phyloP scores from a whole-genome alignment of 495 filamentous ascomycete genomes.

The Annulohypoxylon bovei region DNA sequence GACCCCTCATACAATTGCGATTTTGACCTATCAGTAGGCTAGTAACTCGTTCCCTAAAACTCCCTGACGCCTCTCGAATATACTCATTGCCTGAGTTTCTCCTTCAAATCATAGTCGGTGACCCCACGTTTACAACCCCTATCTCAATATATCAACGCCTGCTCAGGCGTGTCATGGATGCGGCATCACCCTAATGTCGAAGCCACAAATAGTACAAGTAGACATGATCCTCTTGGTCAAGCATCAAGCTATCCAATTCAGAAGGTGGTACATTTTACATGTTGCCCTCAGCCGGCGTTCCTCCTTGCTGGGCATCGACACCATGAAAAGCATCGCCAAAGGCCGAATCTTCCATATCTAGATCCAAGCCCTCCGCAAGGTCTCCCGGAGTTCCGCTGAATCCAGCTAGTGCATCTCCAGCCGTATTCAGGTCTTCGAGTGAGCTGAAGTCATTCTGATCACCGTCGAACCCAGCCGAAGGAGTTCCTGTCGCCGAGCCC shows the following conservation, averaged over 20 bases:
- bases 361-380: constrained; percentile 53
- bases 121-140: background rate
- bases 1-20: background rate
- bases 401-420: constrained; percentile 58
- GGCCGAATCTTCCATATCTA: constrained; percentile 64
- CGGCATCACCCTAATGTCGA: background rate
- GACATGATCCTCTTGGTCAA: background rate
- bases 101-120: background rate
- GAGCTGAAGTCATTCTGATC: constrained; percentile 63
- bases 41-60: background rate
- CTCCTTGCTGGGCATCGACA: constrained; percentile 47
- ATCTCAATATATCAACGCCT: background rate
- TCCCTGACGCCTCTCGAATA: constrained; percentile 7
- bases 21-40: background rate
- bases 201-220: background rate
- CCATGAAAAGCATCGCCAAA: constrained; percentile 68
- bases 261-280: constrained; percentile 26
- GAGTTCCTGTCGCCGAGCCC: constrained; percentile 52
- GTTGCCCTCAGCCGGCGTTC: constrained; percentile 42
- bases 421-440: constrained; percentile 62
- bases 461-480: constrained; percentile 51
- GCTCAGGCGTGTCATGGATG: background rate
- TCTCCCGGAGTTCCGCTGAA: constrained; percentile 53
- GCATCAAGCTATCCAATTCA: background rate
- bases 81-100: background rate